A percentile compares a stretch with the other conserved stretches of the same genome.
Conservation (phyloP, 208 protist genomes). For the Leishmania major region DNA sequence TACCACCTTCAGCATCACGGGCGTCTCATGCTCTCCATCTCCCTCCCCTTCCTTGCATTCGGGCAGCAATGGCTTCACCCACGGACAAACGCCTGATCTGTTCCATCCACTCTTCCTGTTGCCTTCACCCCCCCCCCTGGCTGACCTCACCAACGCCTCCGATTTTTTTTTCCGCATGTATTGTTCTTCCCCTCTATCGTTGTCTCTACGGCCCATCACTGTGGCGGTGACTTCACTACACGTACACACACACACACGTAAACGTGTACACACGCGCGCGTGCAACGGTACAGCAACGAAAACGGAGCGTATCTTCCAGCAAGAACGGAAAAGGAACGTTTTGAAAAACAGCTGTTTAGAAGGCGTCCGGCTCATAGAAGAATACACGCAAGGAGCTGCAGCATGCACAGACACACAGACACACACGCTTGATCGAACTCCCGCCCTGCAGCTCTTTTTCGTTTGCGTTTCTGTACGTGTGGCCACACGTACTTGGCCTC, state of each 20-base stretch:
- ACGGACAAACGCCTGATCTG: not conserved
- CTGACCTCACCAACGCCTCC: not conserved
- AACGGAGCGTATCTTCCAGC: not conserved
- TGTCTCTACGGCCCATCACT: no score
- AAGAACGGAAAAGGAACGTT: not conserved
- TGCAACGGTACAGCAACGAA: not conserved
- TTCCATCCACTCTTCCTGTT: not conserved
- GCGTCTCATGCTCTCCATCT: not conserved
- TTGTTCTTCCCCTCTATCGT: no score
- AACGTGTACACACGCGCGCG: not conserved
- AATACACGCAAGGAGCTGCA: not conserved
- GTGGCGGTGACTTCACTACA: no score
- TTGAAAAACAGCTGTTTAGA: not conserved
- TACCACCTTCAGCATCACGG: not conserved
- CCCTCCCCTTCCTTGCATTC: not conserved
- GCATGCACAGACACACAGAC: not conserved
- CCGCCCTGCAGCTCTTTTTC: not conserved
- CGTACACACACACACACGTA: not conserved
- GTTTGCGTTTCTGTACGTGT: not conserved
- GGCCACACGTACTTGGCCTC: not conserved
- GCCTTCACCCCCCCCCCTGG: not conserved
- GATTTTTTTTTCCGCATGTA: no score
- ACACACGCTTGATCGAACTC: not conserved
- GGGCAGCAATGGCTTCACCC: not conserved
- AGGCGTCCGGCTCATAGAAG: not conserved